phyloP scores from a whole-genome alignment of 495 filamentous ascomycete species.

The Cladorrhinum samala region DNA sequence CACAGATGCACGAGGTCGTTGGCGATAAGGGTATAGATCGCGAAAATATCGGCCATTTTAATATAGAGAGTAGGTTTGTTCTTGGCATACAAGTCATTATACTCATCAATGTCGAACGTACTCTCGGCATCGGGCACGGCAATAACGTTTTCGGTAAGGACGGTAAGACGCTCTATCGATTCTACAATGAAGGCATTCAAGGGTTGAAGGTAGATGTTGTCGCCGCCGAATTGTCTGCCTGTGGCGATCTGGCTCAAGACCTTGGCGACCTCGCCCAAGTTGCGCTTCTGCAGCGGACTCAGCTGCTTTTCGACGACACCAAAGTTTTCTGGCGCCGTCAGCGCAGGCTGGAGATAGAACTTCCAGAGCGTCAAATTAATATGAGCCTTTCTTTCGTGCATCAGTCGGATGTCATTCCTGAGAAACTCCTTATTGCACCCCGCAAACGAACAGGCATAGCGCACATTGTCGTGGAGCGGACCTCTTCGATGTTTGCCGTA shows the following conservation, averaged over 20 bases:
- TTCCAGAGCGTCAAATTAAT: too few species aligned
- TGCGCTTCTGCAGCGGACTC: slow-evolving; percentile 86
- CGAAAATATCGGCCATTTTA: slow-evolving; percentile 96
- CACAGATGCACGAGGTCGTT: slow-evolving; percentile 71
- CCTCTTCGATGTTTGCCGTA: neutral
- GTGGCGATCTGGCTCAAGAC: slow-evolving; percentile 80
- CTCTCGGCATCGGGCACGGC: slow-evolving; percentile 77
- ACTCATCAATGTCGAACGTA: slow-evolving; percentile 96
- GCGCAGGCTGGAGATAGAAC: slow-evolving; percentile 83
- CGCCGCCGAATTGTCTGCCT: slow-evolving; percentile 82
- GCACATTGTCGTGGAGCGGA: neutral
- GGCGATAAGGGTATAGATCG: slow-evolving; percentile 84
- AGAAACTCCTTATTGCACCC: neutral
- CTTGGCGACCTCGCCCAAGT: slow-evolving; percentile 85
- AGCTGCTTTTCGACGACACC: slow-evolving; percentile 86
- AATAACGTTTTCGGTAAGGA: slow-evolving; percentile 69
- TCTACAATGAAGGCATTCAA: slow-evolving; percentile 85
- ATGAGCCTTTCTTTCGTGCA: too few species aligned
- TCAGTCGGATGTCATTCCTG: neutral
- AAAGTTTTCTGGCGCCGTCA: slow-evolving; percentile 79
- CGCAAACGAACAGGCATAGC: neutral
- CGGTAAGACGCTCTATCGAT: slow-evolving; percentile 70
- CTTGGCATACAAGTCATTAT: slow-evolving; percentile 93
- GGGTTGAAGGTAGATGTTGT: slow-evolving; percentile 92
- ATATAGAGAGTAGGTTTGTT: slow-evolving; percentile 96